Evolutionary conservation across 805 yeast genomes (phyloP).

Genomic region (Pichia nakasei): DNA sequence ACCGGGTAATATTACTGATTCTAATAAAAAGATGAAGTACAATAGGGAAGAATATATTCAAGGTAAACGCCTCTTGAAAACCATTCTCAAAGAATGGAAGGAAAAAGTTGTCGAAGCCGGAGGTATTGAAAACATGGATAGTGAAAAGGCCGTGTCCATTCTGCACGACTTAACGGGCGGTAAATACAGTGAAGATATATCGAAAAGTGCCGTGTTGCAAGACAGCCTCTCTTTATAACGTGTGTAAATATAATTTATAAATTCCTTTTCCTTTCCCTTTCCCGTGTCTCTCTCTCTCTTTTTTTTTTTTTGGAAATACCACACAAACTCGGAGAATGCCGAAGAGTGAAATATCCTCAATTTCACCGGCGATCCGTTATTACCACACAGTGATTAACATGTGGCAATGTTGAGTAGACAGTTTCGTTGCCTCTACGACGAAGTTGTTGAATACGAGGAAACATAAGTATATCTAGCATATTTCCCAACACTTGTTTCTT

Average conservation of each 20-base stretch:
- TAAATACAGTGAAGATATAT: conserved; percentile 1
- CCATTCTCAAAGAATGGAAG: conserved; percentile 48
- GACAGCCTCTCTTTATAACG: conserved; percentile 14
- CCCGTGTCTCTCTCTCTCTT: too few relatives aligned
- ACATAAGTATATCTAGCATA: too few relatives aligned
- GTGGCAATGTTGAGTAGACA: too few relatives aligned
- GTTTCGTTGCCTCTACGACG: too few relatives aligned
- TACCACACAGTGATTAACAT: too few relatives aligned
- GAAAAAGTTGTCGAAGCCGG: conserved; percentile 34
- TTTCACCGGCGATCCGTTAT: too few relatives aligned
- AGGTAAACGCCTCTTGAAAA: conserved; percentile 48
- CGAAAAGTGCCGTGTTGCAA: conserved; percentile 12
- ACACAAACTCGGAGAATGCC: too few relatives aligned
- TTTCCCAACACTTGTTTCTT: too few relatives aligned
- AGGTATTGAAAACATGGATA: conserved; percentile 33
- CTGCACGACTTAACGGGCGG: conserved; percentile 3
- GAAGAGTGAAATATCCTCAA: too few relatives aligned
- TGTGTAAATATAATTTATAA: background rate
- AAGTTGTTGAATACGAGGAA: too few relatives aligned
- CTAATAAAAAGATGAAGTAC: conserved; percentile 42
- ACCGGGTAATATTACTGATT: background rate
- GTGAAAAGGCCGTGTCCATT: conserved; percentile 23
- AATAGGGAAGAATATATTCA: conserved; percentile 39
- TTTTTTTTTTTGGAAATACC: too few relatives aligned
- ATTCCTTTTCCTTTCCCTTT: too few relatives aligned